These are phyloP conservation scores for Neonectria punicea DNA, from an alignment of 2,329 filamentous ascomycete genomes.

Conservation along the genomic window DNA sequence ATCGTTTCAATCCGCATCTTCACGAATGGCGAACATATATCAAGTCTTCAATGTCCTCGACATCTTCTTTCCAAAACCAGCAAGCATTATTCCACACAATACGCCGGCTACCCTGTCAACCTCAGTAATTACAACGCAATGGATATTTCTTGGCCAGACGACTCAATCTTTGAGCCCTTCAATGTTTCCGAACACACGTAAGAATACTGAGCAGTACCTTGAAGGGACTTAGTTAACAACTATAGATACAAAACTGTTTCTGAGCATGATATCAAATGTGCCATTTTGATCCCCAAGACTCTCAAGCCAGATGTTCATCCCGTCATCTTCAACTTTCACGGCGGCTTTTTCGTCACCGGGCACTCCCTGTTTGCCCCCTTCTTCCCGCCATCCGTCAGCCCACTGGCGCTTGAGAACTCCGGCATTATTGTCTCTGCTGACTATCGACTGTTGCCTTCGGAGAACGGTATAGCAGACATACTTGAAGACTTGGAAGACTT, in stretches of 20 bases:
- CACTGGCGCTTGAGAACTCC: conserved; percentile 36
- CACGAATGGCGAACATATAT: neutral
- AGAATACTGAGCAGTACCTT: neutral
- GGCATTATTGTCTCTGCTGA: conserved; percentile 43
- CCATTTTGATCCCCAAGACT: conserved; percentile 40
- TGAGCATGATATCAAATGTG: conserved; percentile 33
- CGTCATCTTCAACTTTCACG: conserved; percentile 40
- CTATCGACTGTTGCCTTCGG: conserved; percentile 38
- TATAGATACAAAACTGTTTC: conserved; percentile 35
- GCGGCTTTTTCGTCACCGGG: conserved; percentile 38
- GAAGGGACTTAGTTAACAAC: rapidly evolving
- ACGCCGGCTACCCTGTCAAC: neutral
- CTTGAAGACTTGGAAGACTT: conserved; percentile 42
- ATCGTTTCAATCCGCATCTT: neutral
- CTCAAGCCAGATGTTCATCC: conserved; percentile 37
- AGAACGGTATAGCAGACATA: conserved; percentile 39
- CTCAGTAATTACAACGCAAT: conserved; percentile 4
- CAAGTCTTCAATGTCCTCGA: neutral
- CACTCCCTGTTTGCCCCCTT: conserved; percentile 38
- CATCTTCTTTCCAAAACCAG: neutral
- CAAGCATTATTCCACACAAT: neutral
- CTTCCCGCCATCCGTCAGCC: conserved; percentile 37
- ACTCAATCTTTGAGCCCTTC: conserved; percentile 35
- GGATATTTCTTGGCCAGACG: conserved; percentile 29
- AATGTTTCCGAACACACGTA: conserved; percentile 32